Evolutionary conservation across 1,284 basidiomycete species (phyloP), one percentile per base, ranked within the genome.

Genomic region (Ustilago hordei): DNA sequence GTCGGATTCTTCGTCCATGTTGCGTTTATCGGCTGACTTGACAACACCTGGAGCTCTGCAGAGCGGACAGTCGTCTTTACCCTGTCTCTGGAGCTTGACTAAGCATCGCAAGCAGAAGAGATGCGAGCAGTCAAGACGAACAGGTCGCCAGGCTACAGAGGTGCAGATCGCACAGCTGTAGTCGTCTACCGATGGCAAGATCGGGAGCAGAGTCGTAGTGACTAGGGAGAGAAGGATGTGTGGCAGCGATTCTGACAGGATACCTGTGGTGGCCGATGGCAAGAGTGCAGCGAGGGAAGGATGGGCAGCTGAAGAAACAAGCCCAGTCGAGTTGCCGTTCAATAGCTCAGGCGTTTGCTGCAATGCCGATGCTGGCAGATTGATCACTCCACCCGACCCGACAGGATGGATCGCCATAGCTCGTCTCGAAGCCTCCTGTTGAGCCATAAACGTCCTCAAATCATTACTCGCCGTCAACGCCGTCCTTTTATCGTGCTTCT

Each of bases 401-500:
- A 69, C 73, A 4, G 72, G 67, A 15, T 73, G 45, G 35, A 73
- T 70, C 8, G 68, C 77, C 55, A 64, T 65, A 9, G 71, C 69
- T 5, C 64, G 43, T 38, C 81, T 59, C 23, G 67, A 61, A 11
- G 66, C 65, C 58, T 83, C 81, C 60, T 83, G 80, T 52, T 79
- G 73, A 15, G 79, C 78, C 72, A 83, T 79, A 35, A 83, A 83
- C 3, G 64, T 54, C 23, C 81, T 47, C 55, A 83, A 52, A 36
- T 82, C 82, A 35, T 67, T 64, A 57, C 78, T 78, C 2, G 89
- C 89, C 4, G 89, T 89, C 8, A 90, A 78, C 0, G 84, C 83
- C 0, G 93, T 94, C 5, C 94, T 91, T 86, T 97, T 98, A 34
- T 93, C 90, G 85, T 97, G 95, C 86, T 98, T 98, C 89, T 98